phyloP scores from a whole-genome alignment of 2,329 filamentous ascomycete species.

The Aspergillus sp. region DNA sequence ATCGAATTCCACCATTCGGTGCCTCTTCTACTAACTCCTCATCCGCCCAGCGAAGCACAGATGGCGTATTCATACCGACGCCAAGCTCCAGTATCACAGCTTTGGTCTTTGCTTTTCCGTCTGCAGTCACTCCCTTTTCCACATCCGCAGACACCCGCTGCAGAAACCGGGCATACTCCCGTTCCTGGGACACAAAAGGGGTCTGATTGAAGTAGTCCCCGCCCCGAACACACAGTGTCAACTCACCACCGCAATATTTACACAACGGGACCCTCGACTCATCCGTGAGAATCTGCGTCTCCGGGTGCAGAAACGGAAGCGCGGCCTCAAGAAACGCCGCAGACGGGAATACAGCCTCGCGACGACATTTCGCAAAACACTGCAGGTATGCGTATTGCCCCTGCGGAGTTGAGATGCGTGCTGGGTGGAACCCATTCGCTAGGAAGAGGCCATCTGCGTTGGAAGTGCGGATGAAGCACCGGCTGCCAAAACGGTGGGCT shows the following conservation, averaged over 20 bases:
- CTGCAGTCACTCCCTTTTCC: too few species aligned
- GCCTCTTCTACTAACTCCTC: constrained; percentile 19
- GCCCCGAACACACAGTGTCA: constrained; percentile 23
- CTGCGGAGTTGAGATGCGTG: constrained; percentile 20
- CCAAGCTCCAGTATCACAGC: constrained; percentile 23
- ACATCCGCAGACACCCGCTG: not conserved
- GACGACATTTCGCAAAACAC: constrained; percentile 20
- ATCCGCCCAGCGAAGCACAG: constrained; percentile 23
- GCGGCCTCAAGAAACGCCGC: constrained; percentile 18
- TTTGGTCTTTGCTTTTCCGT: not conserved
- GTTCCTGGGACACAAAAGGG: constrained; percentile 15
- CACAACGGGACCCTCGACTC: constrained; percentile 12
- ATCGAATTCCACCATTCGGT: not conserved
- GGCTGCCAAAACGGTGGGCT: not conserved
- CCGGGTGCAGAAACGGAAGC: constrained; percentile 16
- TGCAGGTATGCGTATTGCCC: constrained; percentile 22
- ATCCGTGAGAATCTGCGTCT: constrained; percentile 10
- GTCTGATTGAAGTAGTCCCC: constrained; percentile 22
- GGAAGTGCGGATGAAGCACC: constrained; percentile 21
- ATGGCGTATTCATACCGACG: constrained; percentile 23
- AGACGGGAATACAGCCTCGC: constrained; percentile 20
- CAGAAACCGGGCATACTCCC: constrained; percentile 12
- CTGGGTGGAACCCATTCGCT: constrained; percentile 18
- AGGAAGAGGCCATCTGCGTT: constrained; percentile 23
- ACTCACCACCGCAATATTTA: constrained; percentile 18